Evolutionary conservation across 176 grass and related monocot species (phyloP).

Genomic region (Carex pumila): DNA sequence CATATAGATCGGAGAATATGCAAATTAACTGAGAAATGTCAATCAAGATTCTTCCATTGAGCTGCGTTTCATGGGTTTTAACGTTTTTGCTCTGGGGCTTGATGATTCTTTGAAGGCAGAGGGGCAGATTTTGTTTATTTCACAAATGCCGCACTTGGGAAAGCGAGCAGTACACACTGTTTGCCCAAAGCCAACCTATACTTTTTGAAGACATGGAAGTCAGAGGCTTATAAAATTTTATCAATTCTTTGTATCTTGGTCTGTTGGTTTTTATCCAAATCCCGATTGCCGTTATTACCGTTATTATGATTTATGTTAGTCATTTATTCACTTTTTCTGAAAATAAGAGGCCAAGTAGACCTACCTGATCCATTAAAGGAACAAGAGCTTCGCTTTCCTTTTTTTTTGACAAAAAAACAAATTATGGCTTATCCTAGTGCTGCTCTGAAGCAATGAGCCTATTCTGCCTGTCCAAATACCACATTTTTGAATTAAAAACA

Average conservation of each 20-base stretch:
- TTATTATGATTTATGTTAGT: not conserved
- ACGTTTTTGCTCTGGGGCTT: conserved; percentile 48
- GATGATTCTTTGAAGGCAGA: conserved; percentile 79
- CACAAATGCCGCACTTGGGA: conserved; percentile 57
- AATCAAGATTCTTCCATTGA: conserved; percentile 18
- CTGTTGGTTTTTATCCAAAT: not conserved
- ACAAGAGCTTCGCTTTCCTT: not conserved
- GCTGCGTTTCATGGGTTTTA: conserved; percentile 46
- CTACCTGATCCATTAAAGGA: not conserved
- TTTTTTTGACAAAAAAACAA: not conserved
- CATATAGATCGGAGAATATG: not conserved
- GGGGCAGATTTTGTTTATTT: conserved; percentile 72
- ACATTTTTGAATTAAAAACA: not conserved
- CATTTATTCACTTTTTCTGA: not conserved
- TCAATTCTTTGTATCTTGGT: conserved; percentile 8
- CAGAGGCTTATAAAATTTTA: not conserved
- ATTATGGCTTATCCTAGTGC: not conserved
- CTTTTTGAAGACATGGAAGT: conserved; percentile 7
- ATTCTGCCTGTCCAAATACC: not conserved
- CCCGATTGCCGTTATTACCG: not conserved
- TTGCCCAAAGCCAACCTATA: conserved; percentile 95
- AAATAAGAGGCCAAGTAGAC: not conserved
- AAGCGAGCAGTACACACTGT: conserved; percentile 75
- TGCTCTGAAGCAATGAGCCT: not conserved
- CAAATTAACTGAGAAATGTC: not conserved